Evolutionary conservation across 2,329 filamentous ascomycete species (phyloP).

Genomic region (Scorias spongiosa): DNA sequence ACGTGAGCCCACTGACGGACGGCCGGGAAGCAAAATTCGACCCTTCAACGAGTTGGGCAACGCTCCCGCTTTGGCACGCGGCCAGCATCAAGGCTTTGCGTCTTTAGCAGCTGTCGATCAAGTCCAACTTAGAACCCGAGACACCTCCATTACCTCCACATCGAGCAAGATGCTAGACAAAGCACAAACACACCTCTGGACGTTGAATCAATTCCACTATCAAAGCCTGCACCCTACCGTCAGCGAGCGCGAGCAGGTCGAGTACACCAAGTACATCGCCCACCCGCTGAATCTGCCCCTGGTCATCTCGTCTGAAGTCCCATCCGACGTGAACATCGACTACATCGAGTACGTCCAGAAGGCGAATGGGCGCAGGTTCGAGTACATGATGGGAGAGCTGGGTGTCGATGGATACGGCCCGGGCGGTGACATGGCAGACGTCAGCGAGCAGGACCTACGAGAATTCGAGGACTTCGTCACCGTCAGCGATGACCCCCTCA

Average conservation of each 20-base stretch:
- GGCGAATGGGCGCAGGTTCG: conserved; percentile 44
- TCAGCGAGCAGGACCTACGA: conserved; percentile 49
- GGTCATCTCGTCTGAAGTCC: conserved; percentile 54
- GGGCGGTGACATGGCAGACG: conserved; percentile 27
- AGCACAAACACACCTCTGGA: conserved; percentile 71
- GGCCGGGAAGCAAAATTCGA: background rate
- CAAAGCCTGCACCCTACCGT: conserved; percentile 79
- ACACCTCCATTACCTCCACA: background rate
- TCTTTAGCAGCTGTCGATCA: background rate
- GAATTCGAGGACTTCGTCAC: conserved; percentile 65
- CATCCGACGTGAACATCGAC: conserved; percentile 43
- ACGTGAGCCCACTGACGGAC: conserved; percentile 11
- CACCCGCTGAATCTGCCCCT: conserved; percentile 83
- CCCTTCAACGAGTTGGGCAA: background rate
- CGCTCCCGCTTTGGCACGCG: background rate
- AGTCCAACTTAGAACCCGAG: background rate
- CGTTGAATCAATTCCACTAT: conserved; percentile 69
- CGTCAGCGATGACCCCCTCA: conserved; percentile 68
- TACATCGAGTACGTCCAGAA: conserved; percentile 70
- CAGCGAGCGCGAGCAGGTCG: conserved; percentile 57
- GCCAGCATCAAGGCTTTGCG: background rate
- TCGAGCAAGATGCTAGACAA: conserved; percentile 43
- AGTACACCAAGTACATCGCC: conserved; percentile 77
- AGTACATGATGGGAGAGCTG: conserved; percentile 37
- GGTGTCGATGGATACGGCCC: background rate